Conservation (phyloP, 2,329 filamentous ascomycete genomes). For the Gaeumannomyces sp. region DNA sequence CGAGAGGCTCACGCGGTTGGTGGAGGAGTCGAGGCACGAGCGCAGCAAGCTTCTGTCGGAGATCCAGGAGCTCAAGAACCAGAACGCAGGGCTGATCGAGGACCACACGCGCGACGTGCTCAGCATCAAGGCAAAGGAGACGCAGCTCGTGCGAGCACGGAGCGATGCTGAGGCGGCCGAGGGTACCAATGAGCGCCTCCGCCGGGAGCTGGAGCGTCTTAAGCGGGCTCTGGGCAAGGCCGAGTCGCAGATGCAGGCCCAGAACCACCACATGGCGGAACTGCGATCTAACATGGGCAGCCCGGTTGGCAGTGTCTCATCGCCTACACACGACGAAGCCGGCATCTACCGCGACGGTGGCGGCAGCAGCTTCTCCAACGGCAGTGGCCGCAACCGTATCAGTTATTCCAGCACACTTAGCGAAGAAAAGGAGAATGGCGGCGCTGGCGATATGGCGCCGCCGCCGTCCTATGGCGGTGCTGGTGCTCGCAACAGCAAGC, state of each 20-base stretch:
- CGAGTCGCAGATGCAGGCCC: slow-evolving; percentile 36
- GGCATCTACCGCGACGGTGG: slow-evolving; percentile 53
- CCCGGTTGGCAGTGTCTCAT: slow-evolving; percentile 32
- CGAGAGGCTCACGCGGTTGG: slow-evolving; percentile 66
- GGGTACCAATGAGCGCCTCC: slow-evolving; percentile 74
- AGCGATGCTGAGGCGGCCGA: slow-evolving; percentile 87
- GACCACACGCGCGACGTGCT: slow-evolving; percentile 93
- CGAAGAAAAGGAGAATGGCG: slow-evolving; percentile 71
- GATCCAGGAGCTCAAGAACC: slow-evolving; percentile 89
- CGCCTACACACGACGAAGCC: slow-evolving; percentile 51
- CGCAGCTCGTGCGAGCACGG: slow-evolving; percentile 84
- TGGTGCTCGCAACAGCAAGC: slow-evolving; percentile 37
- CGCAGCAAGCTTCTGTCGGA: slow-evolving; percentile 76
- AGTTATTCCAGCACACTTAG: slow-evolving; percentile 61
- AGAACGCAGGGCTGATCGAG: slow-evolving; percentile 94
- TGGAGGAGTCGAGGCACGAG: slow-evolving; percentile 77
- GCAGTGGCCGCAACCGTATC: slow-evolving; percentile 42
- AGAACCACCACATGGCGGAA: slow-evolving; percentile 19
- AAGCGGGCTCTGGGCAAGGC: slow-evolving; percentile 75
- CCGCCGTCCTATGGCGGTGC: slow-evolving; percentile 23
- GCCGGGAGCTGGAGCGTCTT: slow-evolving; percentile 83
- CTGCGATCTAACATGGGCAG: slow-evolving; percentile 19
- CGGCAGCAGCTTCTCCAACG: slow-evolving; percentile 19
- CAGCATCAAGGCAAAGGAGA: slow-evolving; percentile 97
- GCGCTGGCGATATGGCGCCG: slow-evolving; percentile 11